Evolutionary conservation across 306 rosid genomes (phyloP).

Genomic region (Prunus salicina): DNA sequence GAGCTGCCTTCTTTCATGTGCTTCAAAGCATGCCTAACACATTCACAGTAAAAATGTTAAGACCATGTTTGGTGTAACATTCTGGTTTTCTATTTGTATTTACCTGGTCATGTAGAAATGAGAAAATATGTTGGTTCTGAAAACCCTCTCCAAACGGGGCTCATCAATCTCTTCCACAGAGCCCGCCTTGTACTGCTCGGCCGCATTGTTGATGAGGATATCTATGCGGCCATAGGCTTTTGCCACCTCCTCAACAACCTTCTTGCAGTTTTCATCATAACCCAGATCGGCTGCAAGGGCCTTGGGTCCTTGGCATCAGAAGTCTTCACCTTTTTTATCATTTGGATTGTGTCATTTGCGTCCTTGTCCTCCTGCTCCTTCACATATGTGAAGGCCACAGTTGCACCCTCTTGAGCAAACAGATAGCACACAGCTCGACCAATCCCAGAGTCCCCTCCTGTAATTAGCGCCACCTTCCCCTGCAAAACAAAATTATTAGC

Average conservation of each 20-base stretch:
- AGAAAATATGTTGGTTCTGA: constrained; percentile 71
- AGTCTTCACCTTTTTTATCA: constrained; percentile 47
- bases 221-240: constrained; percentile 58
- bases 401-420: constrained; percentile 76
- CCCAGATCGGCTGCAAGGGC: constrained; percentile 77
- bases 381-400: constrained; percentile 73
- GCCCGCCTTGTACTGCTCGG: constrained; percentile 51
- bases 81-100: background rate
- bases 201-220: constrained; percentile 70
- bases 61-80: background rate
- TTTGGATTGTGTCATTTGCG: constrained; percentile 54
- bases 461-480: constrained; percentile 80
- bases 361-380: constrained; percentile 70
- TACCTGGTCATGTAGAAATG: constrained; percentile 62
- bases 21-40: constrained; percentile 59
- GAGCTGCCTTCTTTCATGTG: constrained; percentile 78
- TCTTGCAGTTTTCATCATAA: constrained; percentile 65
- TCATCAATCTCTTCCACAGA: constrained; percentile 71
- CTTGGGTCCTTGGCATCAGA: constrained; percentile 48
- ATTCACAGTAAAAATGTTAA: background rate
- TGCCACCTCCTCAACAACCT: constrained; percentile 52
- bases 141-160: constrained; percentile 61
- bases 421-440: constrained; percentile 66
- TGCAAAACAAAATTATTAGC: constrained; percentile 10
- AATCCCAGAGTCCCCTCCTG: constrained; percentile 83